Conservation (phyloP, 176 grass and related monocot genomes). For the Calamus simplicifolius region DNA sequence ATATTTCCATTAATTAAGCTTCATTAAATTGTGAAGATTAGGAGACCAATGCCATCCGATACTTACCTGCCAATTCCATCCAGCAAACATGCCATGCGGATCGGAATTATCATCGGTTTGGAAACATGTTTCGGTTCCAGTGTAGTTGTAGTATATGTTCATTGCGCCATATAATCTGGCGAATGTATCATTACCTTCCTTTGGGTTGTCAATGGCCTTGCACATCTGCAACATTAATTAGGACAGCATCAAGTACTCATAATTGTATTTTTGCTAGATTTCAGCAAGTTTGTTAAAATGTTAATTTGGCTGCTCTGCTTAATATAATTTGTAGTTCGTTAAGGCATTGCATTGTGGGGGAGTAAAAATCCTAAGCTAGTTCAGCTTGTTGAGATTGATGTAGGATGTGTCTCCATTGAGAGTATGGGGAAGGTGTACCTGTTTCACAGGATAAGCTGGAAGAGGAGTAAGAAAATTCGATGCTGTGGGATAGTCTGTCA, state of each 20-base stretch:
- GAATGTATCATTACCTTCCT: conserved; percentile 19
- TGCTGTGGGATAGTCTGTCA: conserved; percentile 55
- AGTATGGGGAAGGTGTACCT: neutral
- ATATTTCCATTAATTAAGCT: too few species aligned
- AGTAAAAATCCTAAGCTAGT: too few species aligned
- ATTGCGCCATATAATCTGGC: conserved; percentile 24
- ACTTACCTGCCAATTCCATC: conserved; percentile 38
- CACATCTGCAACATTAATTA: conserved; percentile 27
- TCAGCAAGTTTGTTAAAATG: too few species aligned
- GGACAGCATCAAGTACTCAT: too few species aligned
- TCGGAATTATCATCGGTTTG: neutral
- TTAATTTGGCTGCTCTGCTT: too few species aligned
- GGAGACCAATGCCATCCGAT: neutral
- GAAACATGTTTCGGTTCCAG: conserved; percentile 21
- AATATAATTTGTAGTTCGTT: too few species aligned
- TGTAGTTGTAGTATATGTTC: conserved; percentile 60
- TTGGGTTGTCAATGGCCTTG: conserved; percentile 39
- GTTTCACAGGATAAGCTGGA: conserved; percentile 39
- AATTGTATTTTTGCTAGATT: too few species aligned
- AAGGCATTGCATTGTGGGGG: too few species aligned
- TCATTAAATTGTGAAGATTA: too few species aligned
- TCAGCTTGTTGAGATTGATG: too few species aligned
- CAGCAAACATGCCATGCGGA: conserved; percentile 23
- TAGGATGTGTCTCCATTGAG: too few species aligned
- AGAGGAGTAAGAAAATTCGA: conserved; percentile 38